Percentiles rank a stretch among this genome's conserved stretches.
Conservation (phyloP, 75 land plant species). For the Adiantum capillusveneris region DNA sequence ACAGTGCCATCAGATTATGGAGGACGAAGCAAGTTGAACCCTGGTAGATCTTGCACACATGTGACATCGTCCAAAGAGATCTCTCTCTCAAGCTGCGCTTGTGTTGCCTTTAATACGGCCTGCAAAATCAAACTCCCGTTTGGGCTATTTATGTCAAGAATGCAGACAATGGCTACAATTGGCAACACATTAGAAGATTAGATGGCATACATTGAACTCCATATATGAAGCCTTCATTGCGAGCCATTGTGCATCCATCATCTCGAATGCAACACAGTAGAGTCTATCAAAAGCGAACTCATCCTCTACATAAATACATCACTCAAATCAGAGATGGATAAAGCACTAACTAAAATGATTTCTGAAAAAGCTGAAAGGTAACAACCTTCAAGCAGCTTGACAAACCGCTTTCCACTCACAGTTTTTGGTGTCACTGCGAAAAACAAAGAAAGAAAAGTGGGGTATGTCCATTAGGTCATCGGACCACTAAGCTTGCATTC, state of each 20-base stretch:
- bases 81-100: slow-evolving; percentile 73
- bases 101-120: slow-evolving; percentile 84
- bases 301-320: slow-evolving; percentile 37
- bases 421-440: not conserved
- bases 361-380: too few species aligned
- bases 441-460: not conserved
- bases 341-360: too few species aligned
- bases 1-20: too few species aligned
- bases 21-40: slow-evolving; percentile 48
- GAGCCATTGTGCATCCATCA: slow-evolving; percentile 99
- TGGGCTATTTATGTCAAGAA: not conserved
- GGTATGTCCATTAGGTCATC: too few species aligned
- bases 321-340: slow-evolving; percentile 20
- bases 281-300: slow-evolving; percentile 81
- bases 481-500: too few species aligned
- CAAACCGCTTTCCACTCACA: not conserved
- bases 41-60: slow-evolving; percentile 65
- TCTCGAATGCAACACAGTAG: slow-evolving; percentile 85
- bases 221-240: slow-evolving; percentile 90
- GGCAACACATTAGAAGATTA: not conserved
- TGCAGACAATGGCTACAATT: not conserved
- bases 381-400: slow-evolving; percentile 4
- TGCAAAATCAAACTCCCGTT: slow-evolving; percentile 12
- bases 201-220: slow-evolving; percentile 75
- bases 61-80: slow-evolving; percentile 56